Evolutionary conservation across 495 filamentous ascomycete species (phyloP).

Genomic region (Hypoxylon perforatum): DNA sequence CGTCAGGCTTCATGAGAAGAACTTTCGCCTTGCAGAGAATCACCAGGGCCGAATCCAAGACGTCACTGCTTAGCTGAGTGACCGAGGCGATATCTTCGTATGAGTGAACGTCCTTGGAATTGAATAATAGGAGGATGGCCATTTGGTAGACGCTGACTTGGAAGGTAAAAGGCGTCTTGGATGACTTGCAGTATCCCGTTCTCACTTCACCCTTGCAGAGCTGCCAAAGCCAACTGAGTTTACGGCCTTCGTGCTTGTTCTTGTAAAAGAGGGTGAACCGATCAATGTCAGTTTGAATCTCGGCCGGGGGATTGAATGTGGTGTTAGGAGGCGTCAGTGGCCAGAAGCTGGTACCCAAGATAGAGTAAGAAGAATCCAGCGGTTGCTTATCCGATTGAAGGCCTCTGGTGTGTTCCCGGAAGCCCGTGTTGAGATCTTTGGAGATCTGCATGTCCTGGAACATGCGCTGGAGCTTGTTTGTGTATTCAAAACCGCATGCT

Average conservation of each 20-base stretch:
- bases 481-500: constrained; percentile 98
- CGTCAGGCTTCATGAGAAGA: constrained; percentile 73
- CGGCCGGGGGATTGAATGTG: constrained; percentile 83
- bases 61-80: constrained; percentile 81
- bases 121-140: constrained; percentile 96
- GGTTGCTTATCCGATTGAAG: constrained; percentile 63
- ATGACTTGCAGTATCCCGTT: constrained; percentile 87
- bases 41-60: constrained; percentile 83
- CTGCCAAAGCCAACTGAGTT: constrained; percentile 98
- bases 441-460: constrained; percentile 99
- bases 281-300: constrained; percentile 87
- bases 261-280: constrained; percentile 92
- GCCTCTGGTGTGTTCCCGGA: constrained; percentile 66
- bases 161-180: constrained; percentile 95
- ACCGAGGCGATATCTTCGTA: constrained; percentile 88
- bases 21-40: constrained; percentile 94
- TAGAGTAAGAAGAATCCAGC: constrained; percentile 82
- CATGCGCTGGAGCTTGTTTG: constrained; percentile 99
- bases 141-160: constrained; percentile 98
- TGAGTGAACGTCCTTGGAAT: constrained; percentile 83
- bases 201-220: constrained; percentile 97
- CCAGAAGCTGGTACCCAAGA: constrained; percentile 98
- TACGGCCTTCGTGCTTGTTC: constrained; percentile 94
- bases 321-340: constrained; percentile 87
- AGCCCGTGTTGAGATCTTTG: constrained; percentile 91